phyloP scores from a whole-genome alignment of 129 eudicot species.

The Centaurea solstitialis region DNA sequence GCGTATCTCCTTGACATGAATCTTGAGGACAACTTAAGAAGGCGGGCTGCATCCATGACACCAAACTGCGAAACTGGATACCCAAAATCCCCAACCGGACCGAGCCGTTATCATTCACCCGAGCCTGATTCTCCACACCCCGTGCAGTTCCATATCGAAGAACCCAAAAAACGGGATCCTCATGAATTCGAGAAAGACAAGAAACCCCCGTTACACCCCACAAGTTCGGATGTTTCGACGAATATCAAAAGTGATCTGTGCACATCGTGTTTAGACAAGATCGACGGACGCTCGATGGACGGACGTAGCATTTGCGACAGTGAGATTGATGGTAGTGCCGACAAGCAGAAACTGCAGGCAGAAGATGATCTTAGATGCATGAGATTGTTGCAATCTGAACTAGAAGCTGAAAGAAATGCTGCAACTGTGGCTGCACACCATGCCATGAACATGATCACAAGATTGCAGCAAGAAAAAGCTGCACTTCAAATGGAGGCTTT shows the following conservation, averaged over 20 bases:
- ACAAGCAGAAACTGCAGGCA: constrained; percentile 53
- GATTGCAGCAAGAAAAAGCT: constrained; percentile 91
- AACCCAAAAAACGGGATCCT: constrained; percentile 2
- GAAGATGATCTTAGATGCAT: constrained; percentile 51
- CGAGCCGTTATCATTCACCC: constrained; percentile 24
- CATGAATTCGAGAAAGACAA: constrained; percentile 20
- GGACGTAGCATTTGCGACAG: constrained; percentile 45
- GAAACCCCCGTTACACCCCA: constrained; percentile 1
- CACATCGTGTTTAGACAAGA: constrained; percentile 33
- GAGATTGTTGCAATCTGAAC: constrained; percentile 55
- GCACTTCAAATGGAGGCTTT: constrained; percentile 80
- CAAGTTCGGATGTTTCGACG: constrained; percentile 7
- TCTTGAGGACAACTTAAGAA: constrained; percentile 19
- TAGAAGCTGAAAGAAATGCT: constrained; percentile 92
- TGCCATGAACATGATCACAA: constrained; percentile 95
- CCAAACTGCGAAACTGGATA: constrained; percentile 5
- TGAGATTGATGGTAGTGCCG: constrained; percentile 51
- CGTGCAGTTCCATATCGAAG: constrained; percentile 7
- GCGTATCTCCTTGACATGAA: constrained; percentile 15
- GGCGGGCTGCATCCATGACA: constrained; percentile 29
- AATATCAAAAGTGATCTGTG: constrained; percentile 27
- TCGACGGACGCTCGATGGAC: constrained; percentile 45
- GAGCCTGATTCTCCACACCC: not conserved
- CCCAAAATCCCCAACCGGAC: constrained; percentile 15
- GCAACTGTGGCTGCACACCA: constrained; percentile 78